Percentiles rank a stretch among this genome's conserved stretches.
Evolutionary conservation across 2,329 filamentous ascomycete genomes (phyloP).

Genomic region (Macrophomina pseudophaseolina): DNA sequence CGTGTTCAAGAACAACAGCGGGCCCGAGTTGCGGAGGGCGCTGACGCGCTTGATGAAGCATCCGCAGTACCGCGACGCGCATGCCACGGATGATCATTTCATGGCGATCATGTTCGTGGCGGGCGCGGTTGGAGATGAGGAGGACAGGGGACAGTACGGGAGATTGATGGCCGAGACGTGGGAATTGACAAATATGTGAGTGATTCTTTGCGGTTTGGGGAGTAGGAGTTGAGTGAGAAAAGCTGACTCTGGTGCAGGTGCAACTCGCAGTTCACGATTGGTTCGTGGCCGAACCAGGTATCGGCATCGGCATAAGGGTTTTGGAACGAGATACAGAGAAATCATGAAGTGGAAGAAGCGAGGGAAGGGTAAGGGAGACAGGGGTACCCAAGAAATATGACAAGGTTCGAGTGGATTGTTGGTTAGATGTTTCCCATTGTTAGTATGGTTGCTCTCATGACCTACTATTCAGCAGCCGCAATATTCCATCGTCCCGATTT

Average conservation of each 20-base stretch:
- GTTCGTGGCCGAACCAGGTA: conserved; percentile 32
- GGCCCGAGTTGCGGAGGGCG: conserved; percentile 59
- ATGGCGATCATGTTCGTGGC: conserved; percentile 69
- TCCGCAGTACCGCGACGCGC: conserved; percentile 67
- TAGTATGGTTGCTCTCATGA: too few relatives aligned
- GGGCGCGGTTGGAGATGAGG: conserved; percentile 56
- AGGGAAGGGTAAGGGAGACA: too few relatives aligned
- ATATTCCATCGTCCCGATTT: too few relatives aligned
- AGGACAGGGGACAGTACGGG: conserved; percentile 42
- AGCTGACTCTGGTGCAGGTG: conserved; percentile 32
- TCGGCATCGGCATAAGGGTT: conserved; percentile 1
- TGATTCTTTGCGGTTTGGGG: not conserved
- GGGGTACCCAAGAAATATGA: too few relatives aligned
- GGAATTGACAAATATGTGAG: conserved; percentile 68
- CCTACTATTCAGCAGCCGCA: too few relatives aligned
- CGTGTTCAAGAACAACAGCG: conserved; percentile 59
- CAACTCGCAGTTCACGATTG: conserved; percentile 65
- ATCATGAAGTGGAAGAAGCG: not conserved
- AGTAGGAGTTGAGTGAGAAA: not conserved
- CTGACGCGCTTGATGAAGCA: conserved; percentile 71
- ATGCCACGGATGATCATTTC: conserved; percentile 73
- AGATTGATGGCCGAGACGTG: conserved; percentile 65
- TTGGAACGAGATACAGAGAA: not conserved
- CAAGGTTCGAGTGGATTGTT: too few relatives aligned
- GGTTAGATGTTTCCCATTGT: too few relatives aligned